These are phyloP conservation scores for Castanea mollissima DNA, from an alignment of 306 rosid genomes.

Conservation along the genomic window DNA sequence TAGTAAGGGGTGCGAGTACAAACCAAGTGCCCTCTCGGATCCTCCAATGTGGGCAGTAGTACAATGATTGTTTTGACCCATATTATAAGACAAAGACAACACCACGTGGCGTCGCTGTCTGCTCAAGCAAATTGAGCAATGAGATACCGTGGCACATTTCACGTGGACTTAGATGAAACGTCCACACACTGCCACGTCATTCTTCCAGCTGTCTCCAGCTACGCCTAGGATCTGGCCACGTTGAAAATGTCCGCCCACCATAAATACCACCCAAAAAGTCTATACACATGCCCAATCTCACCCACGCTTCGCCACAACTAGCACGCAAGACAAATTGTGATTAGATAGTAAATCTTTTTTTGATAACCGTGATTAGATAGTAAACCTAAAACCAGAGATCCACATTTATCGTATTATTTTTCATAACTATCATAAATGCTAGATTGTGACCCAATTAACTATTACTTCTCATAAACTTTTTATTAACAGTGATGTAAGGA, in stretches of 20 bases:
- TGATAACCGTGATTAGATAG: no score
- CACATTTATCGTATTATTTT: no score
- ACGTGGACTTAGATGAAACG: slow-evolving; percentile 32
- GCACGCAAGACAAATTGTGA: no score
- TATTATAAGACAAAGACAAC: not conserved
- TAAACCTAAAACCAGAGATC: no score
- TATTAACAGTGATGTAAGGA: no score
- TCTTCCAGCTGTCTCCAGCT: slow-evolving; percentile 30
- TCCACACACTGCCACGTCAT: slow-evolving; percentile 27
- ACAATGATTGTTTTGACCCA: slow-evolving; percentile 16
- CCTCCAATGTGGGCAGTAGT: not conserved
- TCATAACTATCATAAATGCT: no score
- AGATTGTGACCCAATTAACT: no score
- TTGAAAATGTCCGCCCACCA: slow-evolving; percentile 16
- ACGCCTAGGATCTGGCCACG: slow-evolving; percentile 22
- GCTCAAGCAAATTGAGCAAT: not conserved
- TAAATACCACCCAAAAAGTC: not conserved
- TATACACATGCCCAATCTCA: rapidly evolving
- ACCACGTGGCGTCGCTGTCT: slow-evolving; percentile 45
- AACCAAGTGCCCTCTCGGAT: not conserved
- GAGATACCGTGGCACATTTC: slow-evolving; percentile 8
- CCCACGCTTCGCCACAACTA: rapidly evolving
- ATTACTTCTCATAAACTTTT: no score
- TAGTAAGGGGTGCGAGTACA: not conserved
- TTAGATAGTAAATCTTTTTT: no score